Base-by-base conservation (phyloP, 257 asterid genomes). In the Nicotiana knightiana region DNA sequence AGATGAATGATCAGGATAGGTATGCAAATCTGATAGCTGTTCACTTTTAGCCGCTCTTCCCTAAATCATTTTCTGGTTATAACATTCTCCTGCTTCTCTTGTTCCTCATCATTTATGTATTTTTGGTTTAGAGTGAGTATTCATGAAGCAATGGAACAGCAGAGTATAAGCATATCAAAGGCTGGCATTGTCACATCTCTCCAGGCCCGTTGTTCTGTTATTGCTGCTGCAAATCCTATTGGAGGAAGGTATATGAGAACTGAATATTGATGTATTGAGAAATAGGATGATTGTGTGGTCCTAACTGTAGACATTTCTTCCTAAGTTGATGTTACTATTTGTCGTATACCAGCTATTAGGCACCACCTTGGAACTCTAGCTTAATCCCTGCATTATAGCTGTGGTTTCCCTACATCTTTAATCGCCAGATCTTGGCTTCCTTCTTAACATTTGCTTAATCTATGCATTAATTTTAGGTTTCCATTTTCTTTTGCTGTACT, bases 101-200 rank as follows among this genome's bases (percentile, higher is more conserved):
- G 16, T 76, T 9, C 28, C 1, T 12, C 65, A 28, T 43, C 21
- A 48, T 48, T 46, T 30, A 3, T 46, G 16, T 48, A 46, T 65
- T 39, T 18, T 15, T 85, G 48, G 73, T 87, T 83, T 90, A 96
- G 99, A 90, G 99, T 96, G 81, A 96, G 99, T 86, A 94, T 94
- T 85, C 99, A 96, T 78, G 99, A 96, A 87, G 99, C 98, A 54
- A 96, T 94, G 99, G 99, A 96, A 87, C 99, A 96, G 89, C 99
- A 96, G 88, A 96, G 98, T 83, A 96, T 96, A 67, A 96, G 98
- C 88, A 96, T 96, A 87, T 96, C 98, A 46, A 94, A 96, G 89
- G 99, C 99, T 83, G 99, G 99, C 82, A 96, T 96, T 48, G 98
- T 94, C 82, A 94, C 99, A 77, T 96, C 98, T 76, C 95, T 96